Evolutionary conservation across 2,329 filamentous ascomycete genomes (phyloP), one percentile per base, ranked within the genome.

Genomic region (Fusarium paranaense): DNA sequence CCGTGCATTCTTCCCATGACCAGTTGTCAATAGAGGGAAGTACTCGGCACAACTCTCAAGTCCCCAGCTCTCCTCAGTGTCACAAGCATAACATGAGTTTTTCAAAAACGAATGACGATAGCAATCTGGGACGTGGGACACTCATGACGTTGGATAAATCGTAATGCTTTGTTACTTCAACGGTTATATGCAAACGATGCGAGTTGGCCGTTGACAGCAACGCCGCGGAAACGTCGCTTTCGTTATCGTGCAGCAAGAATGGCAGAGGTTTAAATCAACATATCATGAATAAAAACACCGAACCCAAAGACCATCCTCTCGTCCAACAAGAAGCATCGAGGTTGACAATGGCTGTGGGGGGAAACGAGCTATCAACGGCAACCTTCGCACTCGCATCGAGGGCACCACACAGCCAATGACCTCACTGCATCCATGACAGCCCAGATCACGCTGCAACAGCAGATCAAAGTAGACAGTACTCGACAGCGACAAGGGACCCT

Each of bases 101-200:
- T 40, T 25, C 14, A 20, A 62, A 63, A 75, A 67, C 62, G 56
- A 47, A 75, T 75, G 72, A 75, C 72, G 72, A 40, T 70, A 63
- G 57, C 60, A 75, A 47, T 59, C 54, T 62, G 32, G 58, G 67
- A 61, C 63, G 10, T 40, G 16, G 38, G 8, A 56, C 18, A 66
- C 69, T 69, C 65, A 72, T 74, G 71, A 72, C 64, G 69, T 66
- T 27, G 27, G n/a, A 50, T 22, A 57, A 25, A 45, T 57, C 13
- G 18, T 32, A 22, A 32, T 33, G 6, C 25, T 35, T 60, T 35
- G 18, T 37, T 52, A 20, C 47, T 40, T 40, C 54, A 70, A 70
- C 68, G 68, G 68, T 37, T 40, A 57, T 61, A 32, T 62, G 64
- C 45, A 72, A 27, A 30, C 25, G 22, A 50, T 50, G 45, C 9